Percentiles rank a stretch among this genome's conserved stretches.
Conservation (phyloP, 768 basidiomycete genomes). For the Mycena galopus region DNA sequence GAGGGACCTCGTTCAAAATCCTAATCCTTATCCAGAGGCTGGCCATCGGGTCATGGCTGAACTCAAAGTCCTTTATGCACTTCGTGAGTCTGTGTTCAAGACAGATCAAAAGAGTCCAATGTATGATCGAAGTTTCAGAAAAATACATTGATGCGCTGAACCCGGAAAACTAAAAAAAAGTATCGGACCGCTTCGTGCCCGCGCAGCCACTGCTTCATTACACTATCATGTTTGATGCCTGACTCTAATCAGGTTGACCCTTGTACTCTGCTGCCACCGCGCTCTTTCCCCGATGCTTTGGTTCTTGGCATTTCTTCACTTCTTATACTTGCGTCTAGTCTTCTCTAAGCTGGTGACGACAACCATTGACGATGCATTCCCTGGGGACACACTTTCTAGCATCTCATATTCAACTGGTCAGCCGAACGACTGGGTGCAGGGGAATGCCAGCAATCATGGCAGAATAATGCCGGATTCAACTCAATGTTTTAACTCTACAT, state of each 20-base stretch:
- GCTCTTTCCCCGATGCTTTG: slow-evolving; percentile 5
- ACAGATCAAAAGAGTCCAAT: too few species aligned
- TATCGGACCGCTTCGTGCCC: too few species aligned
- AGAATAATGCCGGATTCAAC: slow-evolving; percentile 5
- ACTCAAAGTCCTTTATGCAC: too few species aligned
- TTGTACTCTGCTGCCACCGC: neutral
- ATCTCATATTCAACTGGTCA: slow-evolving; percentile 8
- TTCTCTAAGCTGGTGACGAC: slow-evolving; percentile 17
- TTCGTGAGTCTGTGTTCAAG: too few species aligned
- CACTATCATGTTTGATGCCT: neutral
- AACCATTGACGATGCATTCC: slow-evolving; percentile 17
- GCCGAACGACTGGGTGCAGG: neutral
- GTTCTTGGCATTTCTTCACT: neutral
- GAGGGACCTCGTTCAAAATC: too few species aligned
- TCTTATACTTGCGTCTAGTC: neutral
- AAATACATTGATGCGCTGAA: too few species aligned
- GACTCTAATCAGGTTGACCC: neutral
- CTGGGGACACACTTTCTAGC: slow-evolving; percentile 11
- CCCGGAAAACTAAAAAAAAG: too few species aligned
- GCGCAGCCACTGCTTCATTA: neutral
- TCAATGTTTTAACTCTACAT: neutral
- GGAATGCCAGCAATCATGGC: neutral
- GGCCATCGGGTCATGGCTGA: too few species aligned
- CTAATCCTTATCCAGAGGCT: too few species aligned
- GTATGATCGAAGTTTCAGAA: too few species aligned